These are phyloP conservation scores for Suhomyces bribrorum DNA, from an alignment of 1,139 yeast species.

Conservation along the genomic window DNA sequence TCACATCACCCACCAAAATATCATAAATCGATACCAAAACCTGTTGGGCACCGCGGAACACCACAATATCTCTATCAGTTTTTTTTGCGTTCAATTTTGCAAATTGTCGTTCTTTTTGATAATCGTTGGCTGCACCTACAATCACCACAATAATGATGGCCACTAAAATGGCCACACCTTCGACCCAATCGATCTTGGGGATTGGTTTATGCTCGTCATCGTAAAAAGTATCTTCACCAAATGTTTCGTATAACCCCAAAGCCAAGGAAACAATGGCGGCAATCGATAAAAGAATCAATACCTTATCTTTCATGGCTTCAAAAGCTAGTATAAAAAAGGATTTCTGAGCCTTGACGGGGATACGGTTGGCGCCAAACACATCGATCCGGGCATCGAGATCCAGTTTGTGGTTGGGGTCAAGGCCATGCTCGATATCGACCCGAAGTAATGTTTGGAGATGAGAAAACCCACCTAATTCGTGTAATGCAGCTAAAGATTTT, in stretches of 20 bases:
- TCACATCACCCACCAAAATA: conserved; percentile 81
- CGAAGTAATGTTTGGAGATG: conserved; percentile 30
- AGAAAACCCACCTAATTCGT: conserved; percentile 46
- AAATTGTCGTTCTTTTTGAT: conserved; percentile 94
- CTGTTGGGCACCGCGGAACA: conserved; percentile 72
- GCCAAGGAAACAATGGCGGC: conserved; percentile 92
- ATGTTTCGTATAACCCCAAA: conserved; percentile 87
- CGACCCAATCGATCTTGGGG: conserved; percentile 95
- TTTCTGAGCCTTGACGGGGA: conserved; percentile 72
- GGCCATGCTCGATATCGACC: conserved; percentile 48
- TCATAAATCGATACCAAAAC: conserved; percentile 71
- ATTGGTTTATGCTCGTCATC: conserved; percentile 74
- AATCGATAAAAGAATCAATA: conserved; percentile 74
- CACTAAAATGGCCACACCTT: conserved; percentile 94
- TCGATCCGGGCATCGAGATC: conserved; percentile 39
- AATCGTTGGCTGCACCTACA: conserved; percentile 94
- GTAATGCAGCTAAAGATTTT: conserved; percentile 44
- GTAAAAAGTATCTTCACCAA: conserved; percentile 75
- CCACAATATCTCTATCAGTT: conserved; percentile 80
- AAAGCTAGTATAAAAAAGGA: conserved; percentile 67
- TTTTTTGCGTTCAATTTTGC: conserved; percentile 83
- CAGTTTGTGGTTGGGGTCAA: conserved; percentile 31
- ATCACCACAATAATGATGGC: conserved; percentile 89
- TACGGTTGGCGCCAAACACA: conserved; percentile 63
- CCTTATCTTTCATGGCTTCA: conserved; percentile 90